phyloP scores from a whole-genome alignment of 2,329 filamentous ascomycete species.

The Exophiala oligosperma region DNA sequence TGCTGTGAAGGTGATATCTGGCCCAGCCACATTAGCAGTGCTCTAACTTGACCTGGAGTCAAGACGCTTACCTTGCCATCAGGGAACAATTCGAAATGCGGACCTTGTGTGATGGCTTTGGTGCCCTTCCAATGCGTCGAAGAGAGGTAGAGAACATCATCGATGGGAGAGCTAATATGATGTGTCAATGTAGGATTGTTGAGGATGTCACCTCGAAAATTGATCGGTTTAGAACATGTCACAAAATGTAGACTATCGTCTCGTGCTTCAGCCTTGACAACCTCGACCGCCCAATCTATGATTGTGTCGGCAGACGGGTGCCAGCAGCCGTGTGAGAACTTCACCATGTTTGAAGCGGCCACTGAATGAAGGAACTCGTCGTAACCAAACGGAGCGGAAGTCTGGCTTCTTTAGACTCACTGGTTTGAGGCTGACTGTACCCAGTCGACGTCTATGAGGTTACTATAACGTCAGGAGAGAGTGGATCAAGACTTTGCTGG shows the following conservation, averaged over 20 bases:
- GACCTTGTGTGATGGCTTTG: constrained; percentile 5
- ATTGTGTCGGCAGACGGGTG: not conserved
- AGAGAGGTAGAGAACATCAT: constrained; percentile 4
- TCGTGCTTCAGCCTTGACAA: constrained; percentile 3
- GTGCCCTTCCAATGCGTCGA: constrained; percentile 12
- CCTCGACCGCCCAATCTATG: constrained; percentile 4
- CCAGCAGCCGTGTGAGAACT: constrained; percentile 6
- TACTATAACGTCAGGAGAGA: too few species aligned
- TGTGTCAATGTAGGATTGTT: constrained; percentile 8
- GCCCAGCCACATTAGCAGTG: too few species aligned
- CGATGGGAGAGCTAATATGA: constrained; percentile 2
- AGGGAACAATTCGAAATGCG: constrained; percentile 9
- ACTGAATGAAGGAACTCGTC: not conserved
- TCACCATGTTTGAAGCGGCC: not conserved
- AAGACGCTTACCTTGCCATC: not conserved
- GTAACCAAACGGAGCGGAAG: too few species aligned
- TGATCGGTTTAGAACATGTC: not conserved
- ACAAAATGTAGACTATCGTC: constrained; percentile 1
- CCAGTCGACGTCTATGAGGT: too few species aligned
- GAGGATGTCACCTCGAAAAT: constrained; percentile 2
- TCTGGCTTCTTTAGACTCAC: too few species aligned
- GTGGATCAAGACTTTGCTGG: too few species aligned
- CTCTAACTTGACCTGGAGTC: too few species aligned
- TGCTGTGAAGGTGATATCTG: not conserved
- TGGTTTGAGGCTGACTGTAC: too few species aligned